phyloP scores from a whole-genome alignment of 768 basidiomycete genomes.

The Boletus rubescentipes region DNA sequence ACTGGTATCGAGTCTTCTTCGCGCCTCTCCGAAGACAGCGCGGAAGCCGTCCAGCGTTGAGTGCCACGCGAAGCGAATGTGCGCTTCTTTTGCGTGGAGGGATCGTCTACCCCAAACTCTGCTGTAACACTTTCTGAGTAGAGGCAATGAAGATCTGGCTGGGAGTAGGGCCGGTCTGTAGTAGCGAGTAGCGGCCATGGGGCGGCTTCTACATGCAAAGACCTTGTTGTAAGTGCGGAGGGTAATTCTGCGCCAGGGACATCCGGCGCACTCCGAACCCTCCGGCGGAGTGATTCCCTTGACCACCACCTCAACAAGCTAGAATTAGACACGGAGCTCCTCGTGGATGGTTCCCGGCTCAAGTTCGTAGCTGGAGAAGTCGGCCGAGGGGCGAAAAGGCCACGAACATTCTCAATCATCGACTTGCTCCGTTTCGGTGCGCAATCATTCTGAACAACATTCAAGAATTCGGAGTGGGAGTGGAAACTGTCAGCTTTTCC shows the following conservation, averaged over 20 bases:
- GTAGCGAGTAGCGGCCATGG: constrained; percentile 11
- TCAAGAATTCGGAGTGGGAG: constrained; percentile 31
- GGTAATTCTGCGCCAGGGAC: constrained; percentile 34
- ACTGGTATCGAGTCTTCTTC: constrained; percentile 17
- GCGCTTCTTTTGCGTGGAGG: constrained; percentile 11
- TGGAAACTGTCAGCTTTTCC: constrained; percentile 14
- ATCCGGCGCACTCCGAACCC: constrained; percentile 54
- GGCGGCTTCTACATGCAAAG: constrained; percentile 19
- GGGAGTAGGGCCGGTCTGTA: constrained; percentile 28
- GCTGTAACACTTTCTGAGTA: constrained; percentile 14
- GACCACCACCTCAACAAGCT: constrained; percentile 50
- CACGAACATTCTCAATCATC: constrained; percentile 62
- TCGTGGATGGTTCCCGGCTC: constrained; percentile 27
- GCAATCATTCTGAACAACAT: constrained; percentile 20
- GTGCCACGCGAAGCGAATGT: constrained; percentile 17
- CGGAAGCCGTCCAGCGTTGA: constrained; percentile 22
- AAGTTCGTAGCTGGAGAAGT: constrained; percentile 38
- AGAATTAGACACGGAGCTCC: constrained; percentile 29
- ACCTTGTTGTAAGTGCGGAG: constrained; percentile 24
- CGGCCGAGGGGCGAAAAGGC: constrained; percentile 53
- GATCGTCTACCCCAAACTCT: constrained; percentile 25
- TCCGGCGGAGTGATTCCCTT: constrained; percentile 46
- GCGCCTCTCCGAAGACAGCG: constrained; percentile 7
- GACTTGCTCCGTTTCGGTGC: constrained; percentile 48
- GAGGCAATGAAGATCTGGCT: constrained; percentile 30